Percentiles rank a stretch among this genome's conserved stretches.
Evolutionary conservation across 2,329 filamentous ascomycete genomes (phyloP).

Genomic region (Pleomassaria siparia): DNA sequence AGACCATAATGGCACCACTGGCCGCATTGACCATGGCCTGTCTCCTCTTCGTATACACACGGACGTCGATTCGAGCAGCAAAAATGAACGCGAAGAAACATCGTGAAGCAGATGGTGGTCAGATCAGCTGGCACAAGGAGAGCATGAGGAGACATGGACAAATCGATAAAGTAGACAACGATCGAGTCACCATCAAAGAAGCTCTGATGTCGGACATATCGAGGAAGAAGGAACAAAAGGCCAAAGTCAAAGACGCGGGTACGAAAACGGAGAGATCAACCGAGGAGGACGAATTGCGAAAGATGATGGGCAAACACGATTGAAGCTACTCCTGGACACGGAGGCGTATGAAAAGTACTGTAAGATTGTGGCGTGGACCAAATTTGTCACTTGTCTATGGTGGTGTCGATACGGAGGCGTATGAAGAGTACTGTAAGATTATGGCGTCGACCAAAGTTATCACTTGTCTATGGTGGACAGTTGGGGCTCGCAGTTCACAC

Average conservation of each 20-base stretch:
- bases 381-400: not conserved
- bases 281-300: conserved; percentile 43
- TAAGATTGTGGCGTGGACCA: not conserved
- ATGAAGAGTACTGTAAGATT: not conserved
- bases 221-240: conserved; percentile 25
- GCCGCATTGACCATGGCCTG: conserved; percentile 65
- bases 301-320: conserved; percentile 38
- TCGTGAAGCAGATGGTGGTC: conserved; percentile 59
- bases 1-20: conserved; percentile 61
- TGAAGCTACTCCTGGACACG: conserved; percentile 7
- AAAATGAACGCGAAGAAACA: conserved; percentile 65
- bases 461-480: not conserved
- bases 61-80: conserved; percentile 66
- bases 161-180: conserved; percentile 47
- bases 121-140: conserved; percentile 58
- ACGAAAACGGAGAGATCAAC: conserved; percentile 36
- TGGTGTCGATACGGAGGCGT: not conserved
- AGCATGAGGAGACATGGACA: conserved; percentile 55
- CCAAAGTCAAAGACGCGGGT: conserved; percentile 21
- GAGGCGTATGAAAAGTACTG: not conserved
- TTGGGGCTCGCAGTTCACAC: too few species aligned
- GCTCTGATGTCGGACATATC: conserved; percentile 35
- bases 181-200: conserved; percentile 34
- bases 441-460: not conserved
- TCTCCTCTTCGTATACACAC: conserved; percentile 62